Conservation (phyloP, 148 eudicot genomes). For the Amaranthus palmeri region DNA sequence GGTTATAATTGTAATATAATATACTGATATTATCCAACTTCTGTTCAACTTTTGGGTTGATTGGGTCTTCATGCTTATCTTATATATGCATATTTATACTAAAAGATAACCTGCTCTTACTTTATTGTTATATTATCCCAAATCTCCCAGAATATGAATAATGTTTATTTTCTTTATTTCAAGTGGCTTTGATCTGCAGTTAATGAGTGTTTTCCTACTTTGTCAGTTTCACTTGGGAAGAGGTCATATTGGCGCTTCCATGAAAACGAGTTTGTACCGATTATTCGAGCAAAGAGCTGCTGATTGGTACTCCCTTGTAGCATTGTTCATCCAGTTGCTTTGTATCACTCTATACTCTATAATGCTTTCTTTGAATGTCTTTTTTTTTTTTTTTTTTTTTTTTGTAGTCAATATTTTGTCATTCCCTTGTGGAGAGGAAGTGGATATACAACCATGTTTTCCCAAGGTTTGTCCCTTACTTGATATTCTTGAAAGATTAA, state of each 20-base stretch:
- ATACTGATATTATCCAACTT: neutral
- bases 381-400: slow-evolving; percentile 8
- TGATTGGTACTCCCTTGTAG: slow-evolving; percentile 47
- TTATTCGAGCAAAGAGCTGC: slow-evolving; percentile 72
- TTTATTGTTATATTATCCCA: neutral
- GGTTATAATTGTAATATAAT: neutral
- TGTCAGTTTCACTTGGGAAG: slow-evolving; percentile 85
- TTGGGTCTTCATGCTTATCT: neutral
- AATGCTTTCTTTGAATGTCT: slow-evolving; percentile 17
- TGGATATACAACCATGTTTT: slow-evolving; percentile 91
- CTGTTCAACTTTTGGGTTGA: neutral
- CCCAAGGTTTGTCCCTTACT: slow-evolving; percentile 57
- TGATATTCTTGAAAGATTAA: neutral
- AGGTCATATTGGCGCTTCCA: slow-evolving; percentile 83
- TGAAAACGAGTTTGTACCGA: slow-evolving; percentile 60
- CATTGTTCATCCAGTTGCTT: slow-evolving; percentile 1
- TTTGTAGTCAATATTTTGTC: slow-evolving; percentile 72
- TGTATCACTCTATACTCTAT: neutral
- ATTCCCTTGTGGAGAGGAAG: slow-evolving; percentile 92
- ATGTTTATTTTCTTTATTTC: neutral
- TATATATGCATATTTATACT: neutral
- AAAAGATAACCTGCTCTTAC: neutral
- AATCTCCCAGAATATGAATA: neutral
- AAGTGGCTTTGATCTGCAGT: neutral
- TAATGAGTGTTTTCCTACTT: slow-evolving; percentile 3